phyloP scores from a whole-genome alignment of 2,329 filamentous ascomycete species.

The Neopestalotiopsis sp. region DNA sequence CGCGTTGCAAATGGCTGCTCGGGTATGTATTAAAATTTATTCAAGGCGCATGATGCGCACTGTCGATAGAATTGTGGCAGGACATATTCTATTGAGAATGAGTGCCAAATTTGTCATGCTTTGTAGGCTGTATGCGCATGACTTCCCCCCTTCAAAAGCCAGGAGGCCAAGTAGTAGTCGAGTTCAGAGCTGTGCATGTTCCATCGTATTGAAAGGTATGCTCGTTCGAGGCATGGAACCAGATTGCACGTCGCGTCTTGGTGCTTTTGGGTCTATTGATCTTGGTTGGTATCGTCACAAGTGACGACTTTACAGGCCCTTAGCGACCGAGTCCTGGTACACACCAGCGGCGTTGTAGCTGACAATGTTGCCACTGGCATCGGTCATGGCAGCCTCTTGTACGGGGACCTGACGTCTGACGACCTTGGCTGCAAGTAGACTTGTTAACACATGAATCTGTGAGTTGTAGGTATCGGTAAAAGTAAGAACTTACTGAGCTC shows the following conservation, averaged over 20 bases:
- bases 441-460: slow-evolving; percentile 21
- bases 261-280: background rate
- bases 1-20: background rate
- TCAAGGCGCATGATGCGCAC: background rate
- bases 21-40: background rate
- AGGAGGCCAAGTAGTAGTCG: background rate
- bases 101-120: background rate
- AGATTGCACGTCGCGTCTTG: background rate
- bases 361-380: slow-evolving; percentile 50
- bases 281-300: background rate
- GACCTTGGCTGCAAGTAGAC: slow-evolving; percentile 33
- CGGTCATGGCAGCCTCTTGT: slow-evolving; percentile 51
- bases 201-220: background rate
- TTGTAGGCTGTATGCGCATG: background rate
- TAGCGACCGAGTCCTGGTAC: slow-evolving; percentile 44
- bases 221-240: background rate
- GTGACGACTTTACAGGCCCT: slow-evolving; percentile 39
- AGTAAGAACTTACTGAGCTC: slow-evolving; percentile 34
- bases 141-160: background rate
- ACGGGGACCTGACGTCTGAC: slow-evolving; percentile 38
- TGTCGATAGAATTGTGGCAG: background rate
- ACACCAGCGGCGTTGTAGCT: slow-evolving; percentile 50
- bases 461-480: background rate
- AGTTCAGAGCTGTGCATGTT: background rate
- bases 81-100: background rate